phyloP scores from a whole-genome alignment of 192 early-diverging fungal species.

The Chytriomyces sp. region DNA sequence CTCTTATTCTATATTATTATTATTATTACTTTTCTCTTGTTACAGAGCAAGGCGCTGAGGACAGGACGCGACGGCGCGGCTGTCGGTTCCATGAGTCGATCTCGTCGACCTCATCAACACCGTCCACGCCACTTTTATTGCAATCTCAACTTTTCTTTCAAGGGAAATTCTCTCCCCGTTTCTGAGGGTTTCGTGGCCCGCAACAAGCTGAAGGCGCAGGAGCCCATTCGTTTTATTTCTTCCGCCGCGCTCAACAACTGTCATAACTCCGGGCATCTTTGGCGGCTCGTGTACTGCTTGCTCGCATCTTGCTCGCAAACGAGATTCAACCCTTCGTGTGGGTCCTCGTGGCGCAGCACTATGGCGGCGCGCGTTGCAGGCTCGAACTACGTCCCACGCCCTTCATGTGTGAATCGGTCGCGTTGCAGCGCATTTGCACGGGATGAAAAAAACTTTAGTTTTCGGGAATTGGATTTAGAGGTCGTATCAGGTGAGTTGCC shows the following conservation, averaged over 20 bases:
- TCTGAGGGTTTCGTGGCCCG: conserved; percentile 58
- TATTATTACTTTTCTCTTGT: neutral
- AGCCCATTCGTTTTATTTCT: conserved; percentile 1
- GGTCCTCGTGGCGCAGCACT: neutral
- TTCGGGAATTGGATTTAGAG: conserved; percentile 48
- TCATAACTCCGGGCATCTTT: conserved; percentile 40
- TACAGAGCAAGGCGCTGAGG: neutral
- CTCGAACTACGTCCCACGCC: neutral
- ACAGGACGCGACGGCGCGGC: conserved; percentile 58
- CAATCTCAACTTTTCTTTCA: conserved; percentile 76
- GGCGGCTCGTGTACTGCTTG: too few species aligned
- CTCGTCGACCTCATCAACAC: conserved; percentile 76
- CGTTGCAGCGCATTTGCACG: conserved; percentile 26
- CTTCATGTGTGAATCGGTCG: conserved; percentile 15
- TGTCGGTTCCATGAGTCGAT: conserved; percentile 66
- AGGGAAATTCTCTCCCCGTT: conserved; percentile 44
- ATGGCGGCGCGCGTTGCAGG: neutral
- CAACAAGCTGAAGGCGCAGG: conserved; percentile 62
- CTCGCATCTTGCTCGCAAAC: conserved; percentile 7
- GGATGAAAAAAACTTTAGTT: conserved; percentile 27
- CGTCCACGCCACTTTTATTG: conserved; percentile 81
- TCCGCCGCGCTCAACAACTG: neutral
- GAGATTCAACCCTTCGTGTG: conserved; percentile 12
- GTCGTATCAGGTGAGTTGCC: conserved; percentile 42
- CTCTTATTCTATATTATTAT: too few species aligned